Percentiles rank a stretch among this genome's conserved stretches.
phyloP scores from a whole-genome alignment of 345 rosid species.

The Raphanus raphanistrum region DNA sequence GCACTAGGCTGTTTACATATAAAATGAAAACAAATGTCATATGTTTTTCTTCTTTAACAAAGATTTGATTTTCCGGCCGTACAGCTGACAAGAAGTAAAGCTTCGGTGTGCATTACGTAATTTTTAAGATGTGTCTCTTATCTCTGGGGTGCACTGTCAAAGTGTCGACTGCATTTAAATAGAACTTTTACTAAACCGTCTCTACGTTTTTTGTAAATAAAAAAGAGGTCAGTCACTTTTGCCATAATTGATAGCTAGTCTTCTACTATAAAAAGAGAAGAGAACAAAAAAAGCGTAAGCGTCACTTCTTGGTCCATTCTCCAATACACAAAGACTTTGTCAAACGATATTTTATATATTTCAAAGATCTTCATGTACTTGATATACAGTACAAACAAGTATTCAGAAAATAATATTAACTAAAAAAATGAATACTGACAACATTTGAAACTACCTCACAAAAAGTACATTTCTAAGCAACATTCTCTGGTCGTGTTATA shows the following conservation, averaged over 20 bases:
- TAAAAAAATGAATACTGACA: neutral
- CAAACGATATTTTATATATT: neutral
- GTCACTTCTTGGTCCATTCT: neutral
- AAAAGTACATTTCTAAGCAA: neutral
- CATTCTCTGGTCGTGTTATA: neutral
- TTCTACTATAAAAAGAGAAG: neutral
- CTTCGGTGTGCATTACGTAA: neutral
- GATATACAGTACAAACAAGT: neutral
- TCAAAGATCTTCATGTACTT: neutral
- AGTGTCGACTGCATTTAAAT: neutral
- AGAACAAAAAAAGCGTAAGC: neutral
- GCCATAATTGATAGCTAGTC: neutral
- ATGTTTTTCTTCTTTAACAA: neutral
- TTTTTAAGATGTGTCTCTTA: neutral
- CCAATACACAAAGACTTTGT: neutral
- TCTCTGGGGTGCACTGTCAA: neutral
- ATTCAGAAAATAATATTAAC: neutral
- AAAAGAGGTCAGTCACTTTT: neutral
- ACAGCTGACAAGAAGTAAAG: neutral
- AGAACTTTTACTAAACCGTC: neutral
- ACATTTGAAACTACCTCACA: neutral
- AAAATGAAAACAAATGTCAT: neutral
- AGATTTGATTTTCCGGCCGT: neutral
- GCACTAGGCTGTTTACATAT: no score
- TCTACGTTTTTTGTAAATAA: neutral